A percentile compares a stretch with the other conserved stretches of the same genome.
Evolutionary conservation across 1,139 yeast species (phyloP).

Genomic region (Geotrichum fermentans): DNA sequence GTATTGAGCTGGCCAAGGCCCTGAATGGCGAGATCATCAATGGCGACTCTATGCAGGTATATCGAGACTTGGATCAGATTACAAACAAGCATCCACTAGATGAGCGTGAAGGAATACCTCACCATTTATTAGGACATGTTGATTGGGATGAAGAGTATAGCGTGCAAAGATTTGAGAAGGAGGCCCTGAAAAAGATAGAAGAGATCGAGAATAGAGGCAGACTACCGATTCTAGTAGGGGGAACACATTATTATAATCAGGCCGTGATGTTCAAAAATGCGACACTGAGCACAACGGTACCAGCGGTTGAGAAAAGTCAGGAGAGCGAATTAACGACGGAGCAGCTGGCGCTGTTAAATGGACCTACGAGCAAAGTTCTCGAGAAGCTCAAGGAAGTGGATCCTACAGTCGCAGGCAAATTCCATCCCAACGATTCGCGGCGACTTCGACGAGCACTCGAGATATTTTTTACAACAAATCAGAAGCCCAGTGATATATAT

Average conservation of each 20-base stretch:
- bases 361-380: conserved; percentile 46
- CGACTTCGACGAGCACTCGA: conserved; percentile 77
- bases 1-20: conserved; percentile 71
- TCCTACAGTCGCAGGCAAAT: conserved; percentile 69
- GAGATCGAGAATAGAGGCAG: conserved; percentile 68
- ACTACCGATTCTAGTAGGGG: conserved; percentile 87
- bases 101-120: conserved; percentile 70
- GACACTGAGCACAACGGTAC: conserved; percentile 37
- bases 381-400: conserved; percentile 50
- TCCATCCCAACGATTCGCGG: conserved; percentile 86
- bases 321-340: conserved; percentile 4
- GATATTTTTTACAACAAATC: conserved; percentile 63
- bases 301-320: conserved; percentile 5
- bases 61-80: conserved; percentile 63
- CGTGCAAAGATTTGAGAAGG: conserved; percentile 73
- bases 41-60: conserved; percentile 97
- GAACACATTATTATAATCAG: conserved; percentile 90
- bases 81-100: conserved; percentile 86
- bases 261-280: conserved; percentile 67
- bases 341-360: conserved; percentile 15
- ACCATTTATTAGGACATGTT: conserved; percentile 83
- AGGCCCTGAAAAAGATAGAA: conserved; percentile 52
- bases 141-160: conserved; percentile 76
- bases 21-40: conserved; percentile 87
- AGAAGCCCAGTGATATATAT: conserved; percentile 67